Conservation (phyloP, 164 flowering plant species). For the Buxus sempervirens region DNA sequence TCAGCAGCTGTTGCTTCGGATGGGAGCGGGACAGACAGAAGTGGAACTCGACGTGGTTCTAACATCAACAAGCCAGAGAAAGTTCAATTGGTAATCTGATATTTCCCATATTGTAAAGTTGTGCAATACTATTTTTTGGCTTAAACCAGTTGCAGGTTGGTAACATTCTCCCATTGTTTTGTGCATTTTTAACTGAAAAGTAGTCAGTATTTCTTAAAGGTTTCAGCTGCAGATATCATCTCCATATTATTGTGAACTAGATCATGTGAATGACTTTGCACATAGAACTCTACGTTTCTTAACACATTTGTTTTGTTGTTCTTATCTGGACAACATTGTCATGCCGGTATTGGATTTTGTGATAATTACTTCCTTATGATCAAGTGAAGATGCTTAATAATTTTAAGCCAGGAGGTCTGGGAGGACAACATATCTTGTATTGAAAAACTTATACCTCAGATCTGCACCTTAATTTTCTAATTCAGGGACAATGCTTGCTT, state of each 20-base stretch:
- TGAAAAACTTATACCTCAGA: too few relatives aligned
- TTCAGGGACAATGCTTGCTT: too few relatives aligned
- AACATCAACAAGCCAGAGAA: constrained; percentile 81
- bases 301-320: too few relatives aligned
- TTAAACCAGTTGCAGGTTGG: neutral
- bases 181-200: neutral
- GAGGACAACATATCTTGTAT: too few relatives aligned
- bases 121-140: neutral
- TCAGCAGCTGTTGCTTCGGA: constrained; percentile 65
- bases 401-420: too few relatives aligned
- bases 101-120: neutral
- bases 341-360: neutral
- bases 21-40: constrained; percentile 46
- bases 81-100: constrained; percentile 74
- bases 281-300: too few relatives aligned
- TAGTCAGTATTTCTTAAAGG: neutral
- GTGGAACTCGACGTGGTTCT: constrained; percentile 72
- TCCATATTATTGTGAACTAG: neutral
- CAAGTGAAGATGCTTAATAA: neutral
- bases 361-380: neutral
- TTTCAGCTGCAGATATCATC: neutral
- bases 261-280: neutral
- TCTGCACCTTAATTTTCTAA: too few relatives aligned
- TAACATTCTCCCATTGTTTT: neutral
- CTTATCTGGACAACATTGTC: too few relatives aligned